These are phyloP conservation scores for Taiozyma sp. DNA, from an alignment of 1,139 yeast genomes.

Conservation along the genomic window DNA sequence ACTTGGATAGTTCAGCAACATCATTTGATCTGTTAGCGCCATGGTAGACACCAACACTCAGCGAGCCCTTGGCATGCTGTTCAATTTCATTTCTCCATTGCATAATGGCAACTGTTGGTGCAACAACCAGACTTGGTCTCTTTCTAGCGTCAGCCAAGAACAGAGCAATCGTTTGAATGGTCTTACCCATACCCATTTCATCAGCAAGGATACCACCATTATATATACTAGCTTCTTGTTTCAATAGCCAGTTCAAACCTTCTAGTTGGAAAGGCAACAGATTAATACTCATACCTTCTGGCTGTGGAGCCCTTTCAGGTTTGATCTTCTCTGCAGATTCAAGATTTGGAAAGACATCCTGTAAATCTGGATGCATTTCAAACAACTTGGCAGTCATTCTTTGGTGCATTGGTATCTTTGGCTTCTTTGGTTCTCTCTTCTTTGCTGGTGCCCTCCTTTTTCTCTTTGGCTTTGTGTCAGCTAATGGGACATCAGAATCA, in stretches of 20 bases:
- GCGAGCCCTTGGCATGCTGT: slow-evolving; percentile 65
- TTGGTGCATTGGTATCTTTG: slow-evolving; percentile 62
- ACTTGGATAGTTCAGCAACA: slow-evolving; percentile 48
- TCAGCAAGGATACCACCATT: slow-evolving; percentile 95
- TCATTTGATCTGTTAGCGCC: slow-evolving; percentile 72
- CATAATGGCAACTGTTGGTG: slow-evolving; percentile 96
- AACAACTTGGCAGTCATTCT: slow-evolving; percentile 60
- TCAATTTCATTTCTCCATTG: slow-evolving; percentile 96
- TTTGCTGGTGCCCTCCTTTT: slow-evolving; percentile 20
- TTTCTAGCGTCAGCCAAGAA: slow-evolving; percentile 63
- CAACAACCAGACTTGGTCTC: slow-evolving; percentile 82
- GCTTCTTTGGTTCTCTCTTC: slow-evolving; percentile 34
- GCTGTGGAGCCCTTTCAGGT: slow-evolving; percentile 66
- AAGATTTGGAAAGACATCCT: slow-evolving; percentile 64
- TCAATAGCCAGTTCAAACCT: slow-evolving; percentile 82
- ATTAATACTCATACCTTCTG: slow-evolving; percentile 66
- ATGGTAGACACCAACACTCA: slow-evolving; percentile 70
- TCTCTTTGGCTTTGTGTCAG: slow-evolving; percentile 15
- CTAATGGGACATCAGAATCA: slow-evolving; percentile 21
- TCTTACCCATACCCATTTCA: slow-evolving; percentile 99
- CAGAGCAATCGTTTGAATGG: slow-evolving; percentile 89
- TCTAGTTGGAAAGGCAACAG: slow-evolving; percentile 89
- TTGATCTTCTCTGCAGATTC: slow-evolving; percentile 42
- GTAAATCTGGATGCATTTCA: slow-evolving; percentile 72
- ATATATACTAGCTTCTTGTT: slow-evolving; percentile 76